phyloP scores from a whole-genome alignment of 1,139 yeast genomes.

The Oligophagozyma castellii region DNA sequence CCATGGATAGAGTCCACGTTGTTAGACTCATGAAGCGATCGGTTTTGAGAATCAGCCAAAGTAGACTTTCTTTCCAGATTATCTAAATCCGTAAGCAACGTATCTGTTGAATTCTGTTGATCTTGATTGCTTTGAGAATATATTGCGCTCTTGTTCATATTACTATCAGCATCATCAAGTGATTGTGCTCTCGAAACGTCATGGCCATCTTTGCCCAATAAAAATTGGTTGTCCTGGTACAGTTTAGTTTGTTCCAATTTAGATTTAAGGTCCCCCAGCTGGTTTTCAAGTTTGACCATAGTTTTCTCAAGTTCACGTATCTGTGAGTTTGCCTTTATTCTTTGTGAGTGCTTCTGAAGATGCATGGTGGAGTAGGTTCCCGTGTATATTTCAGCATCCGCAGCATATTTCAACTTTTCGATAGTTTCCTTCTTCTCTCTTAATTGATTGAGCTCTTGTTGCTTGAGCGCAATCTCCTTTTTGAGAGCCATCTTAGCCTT shows the following conservation, averaged over 20 bases:
- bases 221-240: background rate
- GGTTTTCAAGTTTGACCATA: slow-evolving; percentile 18
- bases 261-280: slow-evolving; percentile 12
- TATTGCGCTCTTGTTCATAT: no score
- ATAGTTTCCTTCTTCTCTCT: slow-evolving; percentile 16
- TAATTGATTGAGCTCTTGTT: slow-evolving; percentile 13
- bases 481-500: slow-evolving; percentile 12
- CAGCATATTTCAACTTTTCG: slow-evolving; percentile 16
- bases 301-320: slow-evolving; percentile 20
- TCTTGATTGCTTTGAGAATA: no score
- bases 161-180: slow-evolving; percentile 1
- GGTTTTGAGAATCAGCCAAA: no score
- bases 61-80: no score
- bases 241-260: slow-evolving; percentile 6
- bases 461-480: slow-evolving; percentile 14
- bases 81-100: background rate
- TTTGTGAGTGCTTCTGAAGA: slow-evolving; percentile 23
- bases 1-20: background rate
- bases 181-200: background rate
- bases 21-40: no score
- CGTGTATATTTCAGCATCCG: slow-evolving; percentile 21
- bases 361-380: slow-evolving; percentile 25
- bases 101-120: background rate
- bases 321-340: slow-evolving; percentile 22
- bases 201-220: background rate